phyloP scores from a whole-genome alignment of 192 early-diverging fungal genomes.

The Coemansia guatemalensis region DNA sequence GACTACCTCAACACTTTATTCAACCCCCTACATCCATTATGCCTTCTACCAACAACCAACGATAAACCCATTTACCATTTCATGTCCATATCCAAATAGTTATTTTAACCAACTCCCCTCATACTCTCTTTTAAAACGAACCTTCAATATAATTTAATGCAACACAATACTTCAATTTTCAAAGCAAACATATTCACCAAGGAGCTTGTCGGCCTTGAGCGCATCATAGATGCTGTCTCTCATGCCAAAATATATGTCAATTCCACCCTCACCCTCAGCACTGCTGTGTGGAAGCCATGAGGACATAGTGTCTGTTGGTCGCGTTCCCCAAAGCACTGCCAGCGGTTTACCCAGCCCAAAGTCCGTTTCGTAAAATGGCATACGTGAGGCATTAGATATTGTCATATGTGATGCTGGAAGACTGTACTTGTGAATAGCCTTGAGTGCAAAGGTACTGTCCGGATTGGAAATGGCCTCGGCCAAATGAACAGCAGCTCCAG shows the following conservation, averaged over 20 bases:
- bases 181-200: conserved; percentile 23
- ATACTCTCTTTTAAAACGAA: too few species aligned
- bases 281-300: conserved; percentile 18
- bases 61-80: too few species aligned
- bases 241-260: conserved; percentile 21
- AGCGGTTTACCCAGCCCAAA: conserved; percentile 22
- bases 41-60: too few species aligned
- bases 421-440: conserved; percentile 5
- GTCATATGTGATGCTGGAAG: conserved; percentile 9
- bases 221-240: conserved; percentile 5
- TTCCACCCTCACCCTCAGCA: conserved; percentile 13
- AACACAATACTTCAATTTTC: conserved; percentile 3
- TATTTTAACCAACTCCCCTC: too few species aligned
- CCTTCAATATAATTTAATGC: too few species aligned
- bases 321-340: conserved; percentile 12
- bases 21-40: too few species aligned
- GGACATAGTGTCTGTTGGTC: conserved; percentile 15
- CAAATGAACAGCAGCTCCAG: conserved; percentile 20
- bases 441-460: conserved; percentile 12
- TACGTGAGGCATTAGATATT: conserved; percentile 30
- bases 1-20: too few species aligned
- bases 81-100: too few species aligned
- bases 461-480: conserved; percentile 10
- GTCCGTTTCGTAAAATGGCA: conserved; percentile 24
- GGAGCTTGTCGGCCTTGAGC: conserved; percentile 16